Conservation (phyloP, 1,284 basidiomycete genomes). For the Tausonia pullulans region DNA sequence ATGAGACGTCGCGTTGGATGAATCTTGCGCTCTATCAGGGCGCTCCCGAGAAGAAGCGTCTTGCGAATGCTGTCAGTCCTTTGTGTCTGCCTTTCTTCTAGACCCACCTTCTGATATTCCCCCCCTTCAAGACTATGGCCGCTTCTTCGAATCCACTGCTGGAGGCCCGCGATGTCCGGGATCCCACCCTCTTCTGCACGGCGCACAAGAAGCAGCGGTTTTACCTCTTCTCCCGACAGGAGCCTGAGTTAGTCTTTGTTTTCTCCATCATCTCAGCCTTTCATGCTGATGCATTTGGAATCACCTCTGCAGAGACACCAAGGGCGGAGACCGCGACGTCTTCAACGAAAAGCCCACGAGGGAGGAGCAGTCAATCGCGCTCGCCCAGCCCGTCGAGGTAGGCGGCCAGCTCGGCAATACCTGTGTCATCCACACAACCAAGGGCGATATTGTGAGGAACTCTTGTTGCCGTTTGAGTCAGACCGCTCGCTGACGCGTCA, state of each 20-base stretch:
- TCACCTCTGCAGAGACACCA: slow-evolving; percentile 52
- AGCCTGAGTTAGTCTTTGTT: slow-evolving; percentile 59
- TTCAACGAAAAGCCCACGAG: slow-evolving; percentile 97
- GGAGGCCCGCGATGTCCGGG: slow-evolving; percentile 65
- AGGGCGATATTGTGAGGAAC: slow-evolving; percentile 64
- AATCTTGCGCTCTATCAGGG: slow-evolving; percentile 88
- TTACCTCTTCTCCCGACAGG: slow-evolving; percentile 88
- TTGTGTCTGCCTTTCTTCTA: slow-evolving; percentile 1
- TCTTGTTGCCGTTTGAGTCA: slow-evolving; percentile 14
- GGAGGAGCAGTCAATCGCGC: slow-evolving; percentile 86
- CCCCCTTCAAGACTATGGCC: slow-evolving; percentile 62
- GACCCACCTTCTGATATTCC: slow-evolving; percentile 3
- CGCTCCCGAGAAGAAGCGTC: slow-evolving; percentile 71
- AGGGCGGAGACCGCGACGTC: slow-evolving; percentile 82
- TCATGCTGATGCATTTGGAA: background rate
- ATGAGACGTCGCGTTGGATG: slow-evolving; percentile 84
- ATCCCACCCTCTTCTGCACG: slow-evolving; percentile 87
- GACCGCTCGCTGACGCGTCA: background rate
- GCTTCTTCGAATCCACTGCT: slow-evolving; percentile 92
- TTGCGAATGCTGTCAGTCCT: slow-evolving; percentile 61
- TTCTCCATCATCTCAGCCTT: background rate
- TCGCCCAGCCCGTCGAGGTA: slow-evolving; percentile 46
- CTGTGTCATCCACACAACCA: slow-evolving; percentile 87
- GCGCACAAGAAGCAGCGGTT: slow-evolving; percentile 91
- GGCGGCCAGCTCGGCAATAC: slow-evolving; percentile 53